A percentile compares a stretch with the other conserved stretches of the same genome.
phyloP scores from a whole-genome alignment of 2,329 filamentous ascomycete species.

The Penicillium sp. region DNA sequence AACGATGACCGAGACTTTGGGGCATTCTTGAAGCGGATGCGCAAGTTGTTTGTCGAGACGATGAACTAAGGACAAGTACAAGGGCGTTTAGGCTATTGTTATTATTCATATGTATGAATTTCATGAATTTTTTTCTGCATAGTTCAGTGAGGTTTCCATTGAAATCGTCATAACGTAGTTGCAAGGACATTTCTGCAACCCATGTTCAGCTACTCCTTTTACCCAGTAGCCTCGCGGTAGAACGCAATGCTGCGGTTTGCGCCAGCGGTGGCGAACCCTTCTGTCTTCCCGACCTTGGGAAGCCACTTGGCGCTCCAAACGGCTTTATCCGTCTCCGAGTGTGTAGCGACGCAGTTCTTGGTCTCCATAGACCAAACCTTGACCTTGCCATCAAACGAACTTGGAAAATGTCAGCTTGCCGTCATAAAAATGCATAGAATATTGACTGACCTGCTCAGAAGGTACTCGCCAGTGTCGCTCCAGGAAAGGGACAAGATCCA shows the following conservation, averaged over 20 bases:
- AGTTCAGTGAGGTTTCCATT: conserved; percentile 13
- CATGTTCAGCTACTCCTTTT: conserved; percentile 31
- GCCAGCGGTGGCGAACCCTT: conserved; percentile 77
- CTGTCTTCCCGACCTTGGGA: conserved; percentile 60
- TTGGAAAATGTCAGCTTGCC: conserved; percentile 29
- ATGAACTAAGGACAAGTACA: conserved; percentile 42
- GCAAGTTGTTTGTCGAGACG: conserved; percentile 56
- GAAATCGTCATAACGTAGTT: conserved; percentile 11
- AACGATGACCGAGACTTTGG: conserved; percentile 61
- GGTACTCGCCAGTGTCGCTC: conserved; percentile 87
- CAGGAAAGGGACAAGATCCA: conserved; percentile 93
- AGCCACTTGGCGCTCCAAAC: conserved; percentile 85
- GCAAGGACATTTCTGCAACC: not conserved
- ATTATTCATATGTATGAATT: conserved; percentile 12
- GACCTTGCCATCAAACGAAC: conserved; percentile 84
- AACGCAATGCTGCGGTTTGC: conserved; percentile 74
- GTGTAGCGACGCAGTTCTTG: conserved; percentile 81
- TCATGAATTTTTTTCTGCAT: conserved; percentile 18
- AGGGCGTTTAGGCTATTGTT: not conserved
- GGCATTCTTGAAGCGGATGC: conserved; percentile 61
- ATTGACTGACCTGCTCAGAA: conserved; percentile 69
- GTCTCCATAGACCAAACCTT: conserved; percentile 94
- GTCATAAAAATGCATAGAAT: not conserved
- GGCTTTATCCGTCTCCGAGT: conserved; percentile 82
- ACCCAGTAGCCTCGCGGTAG: conserved; percentile 75